These are phyloP conservation scores for Cryoendolithus antarcticus DNA, from an alignment of 2,329 filamentous ascomycete species.

Conservation along the genomic window DNA sequence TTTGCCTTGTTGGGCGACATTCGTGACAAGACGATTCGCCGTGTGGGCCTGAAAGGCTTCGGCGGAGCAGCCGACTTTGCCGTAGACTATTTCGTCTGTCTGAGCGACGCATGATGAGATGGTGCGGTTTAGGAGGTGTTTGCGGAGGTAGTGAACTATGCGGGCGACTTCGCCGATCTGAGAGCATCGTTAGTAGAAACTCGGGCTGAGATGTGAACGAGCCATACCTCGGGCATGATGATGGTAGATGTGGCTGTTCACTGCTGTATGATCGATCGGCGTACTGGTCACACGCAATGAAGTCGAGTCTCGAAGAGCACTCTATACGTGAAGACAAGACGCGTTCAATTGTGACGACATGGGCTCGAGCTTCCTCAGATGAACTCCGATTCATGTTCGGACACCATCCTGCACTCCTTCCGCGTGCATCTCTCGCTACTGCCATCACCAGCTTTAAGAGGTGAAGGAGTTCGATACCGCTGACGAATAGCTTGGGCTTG, in stretches of 20 bases:
- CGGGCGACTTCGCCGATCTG: conserved; percentile 56
- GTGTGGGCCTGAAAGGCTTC: conserved; percentile 61
- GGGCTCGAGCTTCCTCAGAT: too few species aligned
- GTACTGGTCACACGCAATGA: too few species aligned
- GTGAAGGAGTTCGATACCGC: too few species aligned
- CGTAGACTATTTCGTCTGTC: conserved; percentile 77
- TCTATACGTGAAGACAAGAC: too few species aligned
- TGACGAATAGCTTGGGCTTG: too few species aligned
- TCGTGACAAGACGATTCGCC: conserved; percentile 57
- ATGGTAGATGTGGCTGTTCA: background rate
- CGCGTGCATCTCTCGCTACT: too few species aligned
- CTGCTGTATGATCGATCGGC: too few species aligned
- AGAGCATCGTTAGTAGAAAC: background rate
- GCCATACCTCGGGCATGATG: conserved; percentile 7
- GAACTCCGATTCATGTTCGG: too few species aligned
- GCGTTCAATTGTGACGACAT: too few species aligned
- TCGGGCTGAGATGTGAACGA: background rate
- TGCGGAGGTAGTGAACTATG: conserved; percentile 71
- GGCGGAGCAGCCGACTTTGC: conserved; percentile 75
- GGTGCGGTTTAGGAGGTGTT: conserved; percentile 72
- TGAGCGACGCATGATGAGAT: conserved; percentile 58
- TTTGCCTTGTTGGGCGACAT: conserved; percentile 80
- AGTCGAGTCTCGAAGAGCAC: too few species aligned
- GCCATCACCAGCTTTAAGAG: too few species aligned
- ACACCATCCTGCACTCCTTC: too few species aligned